A percentile compares a stretch with the other conserved stretches of the same genome.
phyloP scores from a whole-genome alignment of 352 stramenopile genomes.

The Phytophthora fragariae region DNA sequence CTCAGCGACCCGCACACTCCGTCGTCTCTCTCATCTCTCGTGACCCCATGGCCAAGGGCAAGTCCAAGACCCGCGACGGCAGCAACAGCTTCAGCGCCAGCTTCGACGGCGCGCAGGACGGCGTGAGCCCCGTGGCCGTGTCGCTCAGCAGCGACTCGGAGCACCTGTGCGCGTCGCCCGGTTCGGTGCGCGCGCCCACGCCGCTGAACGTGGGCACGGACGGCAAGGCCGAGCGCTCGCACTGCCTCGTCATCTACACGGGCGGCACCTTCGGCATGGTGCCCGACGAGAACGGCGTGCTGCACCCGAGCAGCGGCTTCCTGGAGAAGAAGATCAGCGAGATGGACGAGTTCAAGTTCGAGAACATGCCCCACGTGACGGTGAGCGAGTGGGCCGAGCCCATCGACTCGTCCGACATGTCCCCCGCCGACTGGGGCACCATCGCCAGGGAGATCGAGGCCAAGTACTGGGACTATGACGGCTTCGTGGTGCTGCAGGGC shows the following conservation, averaged over 20 bases:
- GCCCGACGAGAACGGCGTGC: slow-evolving; percentile 69
- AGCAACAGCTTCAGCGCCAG: slow-evolving; percentile 38
- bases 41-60: slow-evolving; percentile 30
- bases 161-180: slow-evolving; percentile 35
- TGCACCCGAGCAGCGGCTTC: slow-evolving; percentile 89
- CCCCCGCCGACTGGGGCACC: slow-evolving; percentile 90
- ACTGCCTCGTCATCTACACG: slow-evolving; percentile 91
- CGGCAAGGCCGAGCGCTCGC: slow-evolving; percentile 47
- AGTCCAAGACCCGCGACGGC: slow-evolving; percentile 30
- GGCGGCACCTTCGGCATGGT: slow-evolving; percentile 94
- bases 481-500: slow-evolving; percentile 97
- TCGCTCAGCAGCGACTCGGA: slow-evolving; percentile 27
- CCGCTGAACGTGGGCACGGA: slow-evolving; percentile 24
- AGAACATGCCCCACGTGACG: slow-evolving; percentile 81
- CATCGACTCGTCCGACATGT: slow-evolving; percentile 93
- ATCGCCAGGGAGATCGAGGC: slow-evolving; percentile 95
- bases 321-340: slow-evolving; percentile 88
- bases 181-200: slow-evolving; percentile 33
- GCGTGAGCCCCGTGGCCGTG: slow-evolving; percentile 44
- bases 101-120: slow-evolving; percentile 39
- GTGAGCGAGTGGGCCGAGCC: slow-evolving; percentile 83
- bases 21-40: neutral
- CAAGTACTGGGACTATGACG: slow-evolving; percentile 96
- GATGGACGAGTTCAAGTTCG: slow-evolving; percentile 89
- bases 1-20: slow-evolving; percentile 4